A percentile compares a stretch with the other conserved stretches of the same genome.
Evolutionary conservation across 305 asterid species (phyloP).

Genomic region (Fraxinus velutina): DNA sequence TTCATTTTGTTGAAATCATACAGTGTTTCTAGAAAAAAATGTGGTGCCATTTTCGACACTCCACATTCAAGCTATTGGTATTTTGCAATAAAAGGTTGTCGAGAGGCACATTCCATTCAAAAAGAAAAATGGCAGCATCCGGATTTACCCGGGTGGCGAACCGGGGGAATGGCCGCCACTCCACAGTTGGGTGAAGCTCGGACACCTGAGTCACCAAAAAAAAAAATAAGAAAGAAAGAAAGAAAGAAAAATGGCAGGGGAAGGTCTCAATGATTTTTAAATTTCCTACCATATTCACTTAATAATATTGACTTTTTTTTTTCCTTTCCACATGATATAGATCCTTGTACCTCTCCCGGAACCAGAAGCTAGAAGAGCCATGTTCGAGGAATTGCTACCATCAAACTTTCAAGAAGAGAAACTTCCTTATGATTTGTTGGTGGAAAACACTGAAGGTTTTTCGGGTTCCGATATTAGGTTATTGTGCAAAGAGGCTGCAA

Average conservation of each 20-base stretch:
- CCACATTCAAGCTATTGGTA: neutral
- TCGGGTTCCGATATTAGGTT: constrained; percentile 94
- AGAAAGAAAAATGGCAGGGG: neutral
- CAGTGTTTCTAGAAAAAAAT: neutral
- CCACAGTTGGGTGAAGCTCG: neutral
- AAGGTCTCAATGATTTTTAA: neutral
- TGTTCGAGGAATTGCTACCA: constrained; percentile 77
- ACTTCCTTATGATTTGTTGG: constrained; percentile 74
- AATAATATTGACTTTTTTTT: neutral
- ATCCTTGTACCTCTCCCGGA: constrained; percentile 96
- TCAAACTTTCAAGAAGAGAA: constrained; percentile 39
- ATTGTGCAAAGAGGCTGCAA: constrained; percentile 92
- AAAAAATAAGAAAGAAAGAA: too few species aligned
- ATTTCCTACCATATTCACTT: neutral
- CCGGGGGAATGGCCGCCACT: neutral
- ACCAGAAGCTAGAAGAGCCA: constrained; percentile 81
- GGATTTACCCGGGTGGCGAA: neutral
- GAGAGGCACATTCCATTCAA: neutral
- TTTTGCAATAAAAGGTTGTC: neutral
- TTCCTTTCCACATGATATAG: constrained; percentile 37
- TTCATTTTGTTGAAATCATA: neutral
- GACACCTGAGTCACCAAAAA: neutral
- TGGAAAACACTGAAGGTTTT: constrained; percentile 64
- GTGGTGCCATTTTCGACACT: neutral
- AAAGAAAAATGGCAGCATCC: neutral